Evolutionary conservation across 805 yeast genomes (phyloP).

Genomic region (Saturnispora silvae): DNA sequence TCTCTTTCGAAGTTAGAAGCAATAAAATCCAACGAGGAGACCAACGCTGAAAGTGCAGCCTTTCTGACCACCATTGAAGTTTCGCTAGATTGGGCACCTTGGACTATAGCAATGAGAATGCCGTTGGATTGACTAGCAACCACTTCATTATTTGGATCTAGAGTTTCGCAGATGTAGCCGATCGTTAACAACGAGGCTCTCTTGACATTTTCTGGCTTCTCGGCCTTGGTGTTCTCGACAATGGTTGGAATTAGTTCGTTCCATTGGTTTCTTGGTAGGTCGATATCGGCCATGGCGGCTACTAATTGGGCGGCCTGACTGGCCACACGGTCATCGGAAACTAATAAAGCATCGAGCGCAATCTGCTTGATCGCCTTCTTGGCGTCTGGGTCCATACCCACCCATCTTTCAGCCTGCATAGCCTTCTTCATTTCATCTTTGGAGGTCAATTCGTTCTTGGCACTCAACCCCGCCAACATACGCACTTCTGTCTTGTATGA

Average conservation of each 20-base stretch:
- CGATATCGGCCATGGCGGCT: slow-evolving; percentile 95
- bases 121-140: slow-evolving; percentile 83
- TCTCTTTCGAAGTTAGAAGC: slow-evolving; percentile 81
- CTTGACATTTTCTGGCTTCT: slow-evolving; percentile 69
- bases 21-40: slow-evolving; percentile 83
- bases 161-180: slow-evolving; percentile 93
- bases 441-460: slow-evolving; percentile 81
- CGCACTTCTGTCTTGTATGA: slow-evolving; percentile 66
- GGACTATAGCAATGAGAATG: slow-evolving; percentile 88
- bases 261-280: slow-evolving; percentile 84
- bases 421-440: slow-evolving; percentile 55
- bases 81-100: slow-evolving; percentile 85
- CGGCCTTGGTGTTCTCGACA: slow-evolving; percentile 76
- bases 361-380: slow-evolving; percentile 57
- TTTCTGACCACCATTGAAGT: slow-evolving; percentile 65
- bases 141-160: slow-evolving; percentile 71
- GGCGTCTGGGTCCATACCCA: slow-evolving; percentile 40
- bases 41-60: slow-evolving; percentile 87
- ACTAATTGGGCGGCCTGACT: slow-evolving; percentile 86
- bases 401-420: slow-evolving; percentile 67
- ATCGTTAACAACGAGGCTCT: slow-evolving; percentile 80
- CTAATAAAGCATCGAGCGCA: slow-evolving; percentile 52
- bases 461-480: slow-evolving; percentile 79
- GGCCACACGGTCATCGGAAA: slow-evolving; percentile 69
- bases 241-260: slow-evolving; percentile 72